Base-by-base conservation (phyloP, 257 asterid genomes). In the Petunia secreta region DNA sequence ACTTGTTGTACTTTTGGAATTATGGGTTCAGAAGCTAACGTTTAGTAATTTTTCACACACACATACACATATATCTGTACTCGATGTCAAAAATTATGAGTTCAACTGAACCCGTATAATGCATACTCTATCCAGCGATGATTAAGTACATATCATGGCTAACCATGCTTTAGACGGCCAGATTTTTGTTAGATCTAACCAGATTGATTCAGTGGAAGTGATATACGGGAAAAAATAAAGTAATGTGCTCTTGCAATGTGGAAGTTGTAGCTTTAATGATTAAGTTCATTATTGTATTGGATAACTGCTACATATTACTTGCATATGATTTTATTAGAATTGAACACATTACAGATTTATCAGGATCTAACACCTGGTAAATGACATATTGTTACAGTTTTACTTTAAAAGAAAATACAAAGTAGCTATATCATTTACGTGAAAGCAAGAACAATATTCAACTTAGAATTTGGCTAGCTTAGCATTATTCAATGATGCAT, bases 131-230 rank as follows among this genome's bases (percentile, higher is more conserved):
- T 25, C 25, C 25, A 25, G 25, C 25, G 25, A 25, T 25, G 25
- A 25, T 65, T 66, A 41, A 67, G 54, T 43, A 7, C 54, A 41
- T 6, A 41, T 15, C 75, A 41, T 46, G 25, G 43, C 41, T 25
- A 10, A 2, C 77, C 39, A 69, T 69, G 57, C 10, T 46, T 25
- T 46, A 41, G 59, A 69, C 4, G 58, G 40, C 16, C 16, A 69
- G 41, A 53, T 69, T 52, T 16, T 69, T 40, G 40, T 69, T 69
- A 25, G 76, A 69, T 69, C 59, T 9, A 46, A 69, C 55, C 59
- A 16, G 54, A 41, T 9, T 8, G 46, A 46, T 48, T 59, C 77
- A 25, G 68, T 69, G 1, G 4, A 69, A 25, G 60, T 71, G 41
- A 71, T 71, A 71, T 25, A 25, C 10, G 4, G 59, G 60, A 4